A percentile compares a stretch with the other conserved stretches of the same genome.
Conservation (phyloP, 768 basidiomycete genomes). For the Russula emetica region DNA sequence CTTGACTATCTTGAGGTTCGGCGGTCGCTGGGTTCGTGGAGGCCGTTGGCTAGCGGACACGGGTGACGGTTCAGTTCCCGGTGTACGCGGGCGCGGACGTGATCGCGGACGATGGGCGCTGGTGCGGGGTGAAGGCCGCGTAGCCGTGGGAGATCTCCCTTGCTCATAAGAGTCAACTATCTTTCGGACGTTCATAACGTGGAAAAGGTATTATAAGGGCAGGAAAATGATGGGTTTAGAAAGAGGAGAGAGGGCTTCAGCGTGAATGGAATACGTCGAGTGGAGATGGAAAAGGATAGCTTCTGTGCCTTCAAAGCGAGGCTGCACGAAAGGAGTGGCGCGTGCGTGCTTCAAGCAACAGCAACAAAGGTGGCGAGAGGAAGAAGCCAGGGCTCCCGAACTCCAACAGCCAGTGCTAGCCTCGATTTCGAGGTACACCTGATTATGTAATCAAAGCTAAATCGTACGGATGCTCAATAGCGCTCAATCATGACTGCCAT, state of each 20-base stretch:
- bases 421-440: not conserved
- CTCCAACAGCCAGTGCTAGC: not conserved
- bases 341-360: constrained; percentile 11
- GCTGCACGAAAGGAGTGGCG: constrained; percentile 3
- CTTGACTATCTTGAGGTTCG: constrained; percentile 10
- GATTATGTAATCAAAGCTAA: constrained; percentile 9
- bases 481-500: no score
- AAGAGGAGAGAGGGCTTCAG: not conserved
- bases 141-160: not conserved
- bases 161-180: constrained; percentile 20
- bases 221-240: not conserved
- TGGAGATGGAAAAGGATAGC: not conserved
- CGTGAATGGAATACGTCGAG: not conserved
- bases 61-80: not conserved
- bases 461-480: no score
- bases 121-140: not conserved
- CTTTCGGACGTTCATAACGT: constrained; percentile 20
- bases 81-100: not conserved
- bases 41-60: not conserved
- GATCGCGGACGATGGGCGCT: not conserved
- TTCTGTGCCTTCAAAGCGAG: not conserved
- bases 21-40: constrained; percentile 7
- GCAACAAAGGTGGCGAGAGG: constrained; percentile 3
- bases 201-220: constrained; percentile 7
- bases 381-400: not conserved